phyloP scores from a whole-genome alignment of 2,329 filamentous ascomycete species.

The Pestalotiopsis sp. region DNA sequence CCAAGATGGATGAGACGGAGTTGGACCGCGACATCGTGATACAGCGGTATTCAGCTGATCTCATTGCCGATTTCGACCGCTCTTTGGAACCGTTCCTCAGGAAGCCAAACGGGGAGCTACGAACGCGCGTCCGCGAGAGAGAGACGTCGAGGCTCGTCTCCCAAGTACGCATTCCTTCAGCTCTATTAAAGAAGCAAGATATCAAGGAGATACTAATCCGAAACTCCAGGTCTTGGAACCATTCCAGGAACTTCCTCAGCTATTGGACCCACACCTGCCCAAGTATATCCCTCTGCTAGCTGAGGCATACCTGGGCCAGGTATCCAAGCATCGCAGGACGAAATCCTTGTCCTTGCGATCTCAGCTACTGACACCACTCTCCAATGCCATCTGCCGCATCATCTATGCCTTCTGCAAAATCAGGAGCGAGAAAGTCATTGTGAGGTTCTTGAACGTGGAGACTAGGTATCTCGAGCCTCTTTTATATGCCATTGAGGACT shows the following conservation, averaged over 20 bases:
- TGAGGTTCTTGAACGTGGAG: conserved; percentile 89
- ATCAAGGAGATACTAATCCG: conserved; percentile 23
- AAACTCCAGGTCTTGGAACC: conserved; percentile 67
- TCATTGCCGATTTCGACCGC: conserved; percentile 59
- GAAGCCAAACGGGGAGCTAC: conserved; percentile 51
- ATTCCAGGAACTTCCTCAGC: conserved; percentile 93
- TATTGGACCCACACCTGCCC: conserved; percentile 83
- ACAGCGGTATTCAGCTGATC: conserved; percentile 59
- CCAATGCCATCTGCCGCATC: conserved; percentile 74
- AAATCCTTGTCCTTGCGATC: conserved; percentile 38
- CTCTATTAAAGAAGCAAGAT: conserved; percentile 22
- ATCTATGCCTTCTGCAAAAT: conserved; percentile 95
- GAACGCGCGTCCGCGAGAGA: conserved; percentile 49
- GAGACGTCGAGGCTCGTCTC: conserved; percentile 51
- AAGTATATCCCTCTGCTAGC: conserved; percentile 74
- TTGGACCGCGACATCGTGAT: conserved; percentile 64
- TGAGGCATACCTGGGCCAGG: conserved; percentile 71
- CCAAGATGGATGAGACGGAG: conserved; percentile 61
- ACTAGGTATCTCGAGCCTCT: conserved; percentile 82
- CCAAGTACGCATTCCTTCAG: conserved; percentile 36
- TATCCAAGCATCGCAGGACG: conserved; percentile 48
- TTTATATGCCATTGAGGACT: conserved; percentile 71
- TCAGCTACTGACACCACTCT: conserved; percentile 55
- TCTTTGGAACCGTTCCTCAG: conserved; percentile 54
- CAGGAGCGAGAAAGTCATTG: conserved; percentile 88